Evolutionary conservation across 1,284 basidiomycete species (phyloP).

Genomic region (Naganishia cerealis): DNA sequence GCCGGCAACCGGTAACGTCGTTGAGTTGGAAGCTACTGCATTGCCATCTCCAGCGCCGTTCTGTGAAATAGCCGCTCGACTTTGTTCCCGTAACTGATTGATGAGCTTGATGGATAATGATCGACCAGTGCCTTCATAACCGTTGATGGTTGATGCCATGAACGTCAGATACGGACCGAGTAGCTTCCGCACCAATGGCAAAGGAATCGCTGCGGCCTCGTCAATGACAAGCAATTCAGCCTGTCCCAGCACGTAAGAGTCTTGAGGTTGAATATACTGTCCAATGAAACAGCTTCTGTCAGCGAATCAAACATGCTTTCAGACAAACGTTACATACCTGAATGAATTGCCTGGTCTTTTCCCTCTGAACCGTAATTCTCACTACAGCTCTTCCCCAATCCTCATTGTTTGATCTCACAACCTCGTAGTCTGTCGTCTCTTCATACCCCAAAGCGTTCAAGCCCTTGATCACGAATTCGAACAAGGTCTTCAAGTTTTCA

Average conservation of each 20-base stretch:
- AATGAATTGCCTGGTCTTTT: slow-evolving; percentile 83
- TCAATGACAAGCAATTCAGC: slow-evolving; percentile 98
- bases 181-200: slow-evolving; percentile 89
- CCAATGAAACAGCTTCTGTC: background rate
- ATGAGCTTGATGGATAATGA: slow-evolving; percentile 97
- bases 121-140: slow-evolving; percentile 97
- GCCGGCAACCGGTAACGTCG: slow-evolving; percentile 38
- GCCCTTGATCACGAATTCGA: slow-evolving; percentile 97
- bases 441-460: slow-evolving; percentile 93
- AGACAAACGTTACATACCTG: slow-evolving; percentile 61
- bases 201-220: slow-evolving; percentile 95
- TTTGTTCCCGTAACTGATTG: slow-evolving; percentile 89
- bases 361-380: slow-evolving; percentile 88
- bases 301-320: background rate
- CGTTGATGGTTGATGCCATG: slow-evolving; percentile 97
- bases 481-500: slow-evolving; percentile 96
- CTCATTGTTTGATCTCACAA: slow-evolving; percentile 87
- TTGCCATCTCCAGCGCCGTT: slow-evolving; percentile 55
- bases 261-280: slow-evolving; percentile 96
- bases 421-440: slow-evolving; percentile 96
- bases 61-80: slow-evolving; percentile 61
- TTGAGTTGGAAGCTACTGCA: slow-evolving; percentile 47
- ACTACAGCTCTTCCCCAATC: slow-evolving; percentile 96
- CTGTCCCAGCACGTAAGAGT: slow-evolving; percentile 94
- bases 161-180: slow-evolving; percentile 98